Conservation (phyloP, 2,329 filamentous ascomycete genomes). For the Aspergillus latus region DNA sequence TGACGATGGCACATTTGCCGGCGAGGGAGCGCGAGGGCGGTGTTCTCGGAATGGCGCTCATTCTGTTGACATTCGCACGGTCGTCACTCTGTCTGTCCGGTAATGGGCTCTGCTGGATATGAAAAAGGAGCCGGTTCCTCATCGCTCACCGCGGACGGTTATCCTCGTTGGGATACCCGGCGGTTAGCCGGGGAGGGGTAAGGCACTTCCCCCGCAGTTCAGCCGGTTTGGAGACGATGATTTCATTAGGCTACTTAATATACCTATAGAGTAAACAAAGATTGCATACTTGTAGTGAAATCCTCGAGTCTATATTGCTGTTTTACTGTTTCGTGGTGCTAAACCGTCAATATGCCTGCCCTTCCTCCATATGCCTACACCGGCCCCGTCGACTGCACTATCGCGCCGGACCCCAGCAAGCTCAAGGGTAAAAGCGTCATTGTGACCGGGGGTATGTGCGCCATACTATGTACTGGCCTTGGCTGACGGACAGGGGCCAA, state of each 20-base stretch:
- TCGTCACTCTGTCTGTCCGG: no score
- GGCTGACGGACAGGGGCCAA: slow-evolving; percentile 22
- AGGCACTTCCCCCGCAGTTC: no score
- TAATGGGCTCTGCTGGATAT: no score
- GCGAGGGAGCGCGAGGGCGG: slow-evolving; percentile 10
- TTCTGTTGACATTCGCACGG: neutral
- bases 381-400: slow-evolving; percentile 17
- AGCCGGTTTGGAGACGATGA: no score
- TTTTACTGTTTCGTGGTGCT: neutral
- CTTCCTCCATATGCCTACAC: slow-evolving; percentile 16
- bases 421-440: slow-evolving; percentile 49
- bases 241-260: no score
- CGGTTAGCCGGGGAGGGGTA: no score
- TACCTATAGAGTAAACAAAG: no score
- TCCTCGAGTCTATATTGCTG: neutral
- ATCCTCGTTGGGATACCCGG: no score
- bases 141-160: no score
- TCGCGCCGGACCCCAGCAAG: slow-evolving; percentile 36
- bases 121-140: no score
- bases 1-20: slow-evolving; percentile 50
- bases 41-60: neutral
- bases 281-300: no score
- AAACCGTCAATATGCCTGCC: slow-evolving; percentile 8
- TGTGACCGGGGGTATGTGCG: slow-evolving; percentile 43
- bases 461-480: neutral